Percentiles rank a stretch among this genome's conserved stretches.
phyloP scores from a whole-genome alignment of 1,284 basidiomycete species.

The Trichosporon ovoides region DNA sequence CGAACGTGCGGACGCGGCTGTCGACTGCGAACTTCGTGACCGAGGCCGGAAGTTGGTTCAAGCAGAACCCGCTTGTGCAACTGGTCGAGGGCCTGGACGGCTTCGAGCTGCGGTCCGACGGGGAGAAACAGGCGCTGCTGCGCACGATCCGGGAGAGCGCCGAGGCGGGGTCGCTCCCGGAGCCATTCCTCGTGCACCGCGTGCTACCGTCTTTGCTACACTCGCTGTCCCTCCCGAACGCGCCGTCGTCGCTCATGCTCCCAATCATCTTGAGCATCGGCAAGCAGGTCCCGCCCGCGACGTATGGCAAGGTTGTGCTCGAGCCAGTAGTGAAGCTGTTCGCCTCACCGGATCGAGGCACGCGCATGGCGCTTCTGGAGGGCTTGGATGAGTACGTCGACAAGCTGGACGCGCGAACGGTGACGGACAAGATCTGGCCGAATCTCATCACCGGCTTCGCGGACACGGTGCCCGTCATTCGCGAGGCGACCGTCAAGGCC shows the following conservation, averaged over 20 bases:
- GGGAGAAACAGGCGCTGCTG: constrained; percentile 71
- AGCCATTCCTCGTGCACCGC: constrained; percentile 78
- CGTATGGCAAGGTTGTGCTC: constrained; percentile 66
- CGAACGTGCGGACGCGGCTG: constrained; percentile 73
- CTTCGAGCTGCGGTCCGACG: constrained; percentile 76
- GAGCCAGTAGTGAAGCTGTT: constrained; percentile 77
- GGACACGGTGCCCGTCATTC: constrained; percentile 86
- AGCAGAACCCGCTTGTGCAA: constrained; percentile 73
- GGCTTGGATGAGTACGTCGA: constrained; percentile 77
- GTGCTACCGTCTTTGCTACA: constrained; percentile 82
- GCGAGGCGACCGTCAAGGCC: constrained; percentile 89
- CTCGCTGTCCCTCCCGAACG: constrained; percentile 76
- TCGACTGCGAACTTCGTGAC: constrained; percentile 72
- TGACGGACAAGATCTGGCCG: constrained; percentile 87
- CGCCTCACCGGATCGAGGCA: constrained; percentile 82
- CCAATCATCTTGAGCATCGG: constrained; percentile 78
- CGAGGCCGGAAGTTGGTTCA: constrained; percentile 74
- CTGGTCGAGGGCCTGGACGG: constrained; percentile 81
- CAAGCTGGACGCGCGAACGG: constrained; percentile 76
- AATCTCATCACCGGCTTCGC: constrained; percentile 91
- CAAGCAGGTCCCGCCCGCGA: constrained; percentile 62
- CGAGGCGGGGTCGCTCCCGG: constrained; percentile 62
- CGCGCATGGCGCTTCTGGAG: constrained; percentile 87
- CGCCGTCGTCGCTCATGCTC: constrained; percentile 69
- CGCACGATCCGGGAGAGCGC: constrained; percentile 75